Conservation (phyloP, 345 rosid species). For the Geranium brycei region DNA sequence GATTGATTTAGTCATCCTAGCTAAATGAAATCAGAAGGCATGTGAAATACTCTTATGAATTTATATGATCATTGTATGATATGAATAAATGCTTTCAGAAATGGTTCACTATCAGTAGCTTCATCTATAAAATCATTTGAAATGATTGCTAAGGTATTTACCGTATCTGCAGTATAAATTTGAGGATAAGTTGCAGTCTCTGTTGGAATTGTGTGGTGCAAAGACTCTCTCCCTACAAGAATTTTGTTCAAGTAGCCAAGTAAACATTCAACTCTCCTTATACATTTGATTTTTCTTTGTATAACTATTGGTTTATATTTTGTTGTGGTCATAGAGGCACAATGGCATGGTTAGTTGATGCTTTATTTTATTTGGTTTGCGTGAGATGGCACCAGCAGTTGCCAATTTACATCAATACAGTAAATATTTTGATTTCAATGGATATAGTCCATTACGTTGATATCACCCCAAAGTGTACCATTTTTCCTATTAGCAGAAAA, state of each 20-base stretch:
- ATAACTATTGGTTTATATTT: not conserved
- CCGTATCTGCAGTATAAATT: constrained; percentile 43
- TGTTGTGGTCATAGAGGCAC: not conserved
- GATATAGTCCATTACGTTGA: not conserved
- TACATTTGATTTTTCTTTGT: not conserved
- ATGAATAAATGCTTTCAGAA: not conserved
- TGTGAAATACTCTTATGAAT: not conserved
- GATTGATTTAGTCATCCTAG: not conserved
- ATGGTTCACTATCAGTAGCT: not conserved
- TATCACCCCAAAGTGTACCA: not conserved
- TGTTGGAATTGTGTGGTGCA: constrained; percentile 50
- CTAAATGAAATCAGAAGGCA: not conserved
- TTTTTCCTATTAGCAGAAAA: not conserved
- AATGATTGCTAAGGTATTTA: not conserved
- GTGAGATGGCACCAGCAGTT: not conserved
- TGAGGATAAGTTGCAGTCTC: constrained; percentile 34
- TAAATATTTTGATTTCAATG: not conserved
- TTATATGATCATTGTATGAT: not conserved
- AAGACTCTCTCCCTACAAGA: constrained; percentile 36
- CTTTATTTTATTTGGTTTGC: too few relatives aligned
- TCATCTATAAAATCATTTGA: not conserved
- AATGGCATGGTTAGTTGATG: not conserved
- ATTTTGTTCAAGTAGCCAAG: constrained; percentile 57
- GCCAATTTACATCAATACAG: not conserved
- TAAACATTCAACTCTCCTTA: constrained; percentile 14